Conservation (phyloP, 2,329 filamentous ascomycete genomes). For the Boeremia exigua region DNA sequence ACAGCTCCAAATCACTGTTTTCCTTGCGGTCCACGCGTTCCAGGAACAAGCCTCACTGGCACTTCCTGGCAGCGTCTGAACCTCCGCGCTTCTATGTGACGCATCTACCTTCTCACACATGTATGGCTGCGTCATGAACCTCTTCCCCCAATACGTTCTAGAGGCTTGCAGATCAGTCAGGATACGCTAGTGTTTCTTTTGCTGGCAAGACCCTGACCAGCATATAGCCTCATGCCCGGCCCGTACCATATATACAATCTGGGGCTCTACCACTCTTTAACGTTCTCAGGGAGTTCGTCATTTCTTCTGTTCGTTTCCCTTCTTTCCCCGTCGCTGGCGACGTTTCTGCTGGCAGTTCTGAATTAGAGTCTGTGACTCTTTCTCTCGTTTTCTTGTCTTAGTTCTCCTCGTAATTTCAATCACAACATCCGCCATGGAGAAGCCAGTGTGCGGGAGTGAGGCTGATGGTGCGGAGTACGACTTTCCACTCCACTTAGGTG, state of each 20-base stretch:
- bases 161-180: constrained; percentile 35
- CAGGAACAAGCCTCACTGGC: constrained; percentile 26
- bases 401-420: constrained; percentile 20
- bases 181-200: constrained; percentile 34
- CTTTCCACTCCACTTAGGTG: constrained; percentile 47
- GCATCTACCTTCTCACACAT: constrained; percentile 34
- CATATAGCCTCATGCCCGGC: constrained; percentile 41
- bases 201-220: constrained; percentile 32
- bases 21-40: constrained; percentile 23
- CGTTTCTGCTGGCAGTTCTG: constrained; percentile 40
- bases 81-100: constrained; percentile 40
- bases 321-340: constrained; percentile 43
- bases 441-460: constrained; percentile 44
- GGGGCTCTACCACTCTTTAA: constrained; percentile 27
- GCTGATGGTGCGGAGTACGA: constrained; percentile 40
- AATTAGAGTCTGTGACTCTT: constrained; percentile 20
- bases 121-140: constrained; percentile 32
- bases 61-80: constrained; percentile 41
- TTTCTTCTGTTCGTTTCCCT: constrained; percentile 26
- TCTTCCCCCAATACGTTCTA: constrained; percentile 33
- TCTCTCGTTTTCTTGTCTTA: constrained; percentile 16
- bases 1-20: constrained; percentile 34
- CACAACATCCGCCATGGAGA: constrained; percentile 39
- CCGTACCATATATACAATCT: constrained; percentile 28
- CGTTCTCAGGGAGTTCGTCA: constrained; percentile 42